Conservation (phyloP, 2,329 filamentous ascomycete species). For the Aspergillus pseudoterreus region DNA sequence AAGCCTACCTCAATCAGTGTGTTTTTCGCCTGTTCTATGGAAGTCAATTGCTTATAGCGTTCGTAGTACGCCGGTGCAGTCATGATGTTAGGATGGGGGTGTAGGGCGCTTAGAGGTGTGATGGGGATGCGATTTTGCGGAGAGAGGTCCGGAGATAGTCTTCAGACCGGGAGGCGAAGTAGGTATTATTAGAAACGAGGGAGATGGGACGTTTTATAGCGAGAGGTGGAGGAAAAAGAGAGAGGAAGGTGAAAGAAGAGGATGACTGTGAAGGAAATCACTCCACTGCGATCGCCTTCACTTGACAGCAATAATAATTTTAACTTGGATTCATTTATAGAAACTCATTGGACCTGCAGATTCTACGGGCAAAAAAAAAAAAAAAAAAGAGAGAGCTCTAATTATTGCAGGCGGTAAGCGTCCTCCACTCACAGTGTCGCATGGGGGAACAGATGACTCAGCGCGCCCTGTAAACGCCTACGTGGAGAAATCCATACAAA, state of each 20-base stretch:
- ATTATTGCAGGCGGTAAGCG: neutral
- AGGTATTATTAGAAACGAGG: neutral
- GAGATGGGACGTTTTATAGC: neutral
- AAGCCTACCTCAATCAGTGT: conserved; percentile 44
- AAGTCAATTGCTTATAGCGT: conserved; percentile 43
- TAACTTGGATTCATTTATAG: too few relatives aligned
- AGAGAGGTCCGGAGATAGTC: neutral
- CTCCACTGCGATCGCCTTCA: neutral
- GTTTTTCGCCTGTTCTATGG: conserved; percentile 46
- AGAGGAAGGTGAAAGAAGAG: neutral
- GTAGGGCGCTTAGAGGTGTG: conserved; percentile 1
- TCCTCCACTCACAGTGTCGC: neutral
- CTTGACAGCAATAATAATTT: neutral
- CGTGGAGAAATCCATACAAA: conserved; percentile 21
- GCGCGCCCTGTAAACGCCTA: conserved; percentile 18
- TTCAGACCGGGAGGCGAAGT: neutral
- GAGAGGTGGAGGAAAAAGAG: neutral
- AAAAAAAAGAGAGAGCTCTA: neutral
- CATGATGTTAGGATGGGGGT: conserved; percentile 22
- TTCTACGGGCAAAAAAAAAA: too few relatives aligned
- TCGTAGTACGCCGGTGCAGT: conserved; percentile 34
- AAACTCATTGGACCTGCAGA: too few relatives aligned
- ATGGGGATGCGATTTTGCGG: conserved; percentile 1
- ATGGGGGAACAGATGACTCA: conserved; percentile 15
- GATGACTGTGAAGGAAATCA: neutral